phyloP scores from a whole-genome alignment of 2,329 filamentous ascomycete species.

The Claviceps pazoutovae region DNA sequence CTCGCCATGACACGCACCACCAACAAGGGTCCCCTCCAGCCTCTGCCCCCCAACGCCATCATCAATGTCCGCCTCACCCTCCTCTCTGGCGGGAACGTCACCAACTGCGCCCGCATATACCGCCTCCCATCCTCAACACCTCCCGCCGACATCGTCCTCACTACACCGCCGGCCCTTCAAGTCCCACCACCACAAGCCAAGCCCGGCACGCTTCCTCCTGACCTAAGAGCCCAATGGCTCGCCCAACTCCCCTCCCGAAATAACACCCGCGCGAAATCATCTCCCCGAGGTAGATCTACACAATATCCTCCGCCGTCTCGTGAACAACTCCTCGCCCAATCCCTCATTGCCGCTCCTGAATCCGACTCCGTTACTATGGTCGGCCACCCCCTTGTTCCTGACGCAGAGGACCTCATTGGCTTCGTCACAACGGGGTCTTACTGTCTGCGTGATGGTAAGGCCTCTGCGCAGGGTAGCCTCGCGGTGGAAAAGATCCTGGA shows the following conservation, averaged over 20 bases:
- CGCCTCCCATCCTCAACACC: constrained; percentile 43
- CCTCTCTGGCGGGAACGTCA: constrained; percentile 54
- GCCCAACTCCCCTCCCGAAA: constrained; percentile 30
- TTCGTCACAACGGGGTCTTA: constrained; percentile 84
- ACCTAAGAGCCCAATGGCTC: constrained; percentile 60
- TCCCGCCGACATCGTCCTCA: constrained; percentile 13
- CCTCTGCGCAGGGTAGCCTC: constrained; percentile 62
- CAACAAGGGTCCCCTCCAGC: constrained; percentile 13
- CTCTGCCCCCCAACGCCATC: constrained; percentile 20
- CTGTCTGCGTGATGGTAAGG: constrained; percentile 62
- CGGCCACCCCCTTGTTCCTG: constrained; percentile 57
- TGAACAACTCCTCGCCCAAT: constrained; percentile 30
- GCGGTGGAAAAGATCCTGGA: constrained; percentile 41
- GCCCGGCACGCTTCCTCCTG: constrained; percentile 20
- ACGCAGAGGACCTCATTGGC: constrained; percentile 64
- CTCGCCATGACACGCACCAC: constrained; percentile 12
- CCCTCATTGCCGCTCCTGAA: constrained; percentile 27
- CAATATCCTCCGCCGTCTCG: background rate
- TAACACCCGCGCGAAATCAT: background rate
- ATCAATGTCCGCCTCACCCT: constrained; percentile 55
- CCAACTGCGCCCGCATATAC: constrained; percentile 68
- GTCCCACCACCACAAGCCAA: constrained; percentile 16
- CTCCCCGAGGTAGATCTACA: background rate
- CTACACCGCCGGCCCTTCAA: constrained; percentile 32
- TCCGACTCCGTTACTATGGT: constrained; percentile 25